Percentiles rank a stretch among this genome's conserved stretches.
These are phyloP conservation scores for Neurospora cerealis DNA, from an alignment of 495 filamentous ascomycete genomes.

Conservation along the genomic window DNA sequence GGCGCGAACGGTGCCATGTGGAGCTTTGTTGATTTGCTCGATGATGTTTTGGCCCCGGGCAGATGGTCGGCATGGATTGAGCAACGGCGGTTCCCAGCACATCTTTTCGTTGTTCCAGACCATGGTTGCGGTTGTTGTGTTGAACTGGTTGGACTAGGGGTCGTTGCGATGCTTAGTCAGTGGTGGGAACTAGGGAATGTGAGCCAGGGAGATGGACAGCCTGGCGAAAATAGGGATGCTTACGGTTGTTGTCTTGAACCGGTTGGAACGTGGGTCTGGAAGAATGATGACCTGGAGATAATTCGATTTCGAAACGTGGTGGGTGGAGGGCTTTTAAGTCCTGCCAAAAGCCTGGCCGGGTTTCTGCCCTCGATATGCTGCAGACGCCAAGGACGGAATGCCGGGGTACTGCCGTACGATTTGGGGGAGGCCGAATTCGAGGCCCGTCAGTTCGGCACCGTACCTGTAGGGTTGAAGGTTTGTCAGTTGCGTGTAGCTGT, in stretches of 20 bases:
- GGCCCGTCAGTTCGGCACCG: too few relatives aligned
- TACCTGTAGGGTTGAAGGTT: too few relatives aligned
- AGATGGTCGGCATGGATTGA: neutral
- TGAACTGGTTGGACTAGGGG: too few relatives aligned
- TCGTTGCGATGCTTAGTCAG: too few relatives aligned
- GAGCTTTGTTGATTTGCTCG: neutral
- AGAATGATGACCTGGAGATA: neutral
- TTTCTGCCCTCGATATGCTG: neutral
- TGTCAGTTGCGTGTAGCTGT: neutral
- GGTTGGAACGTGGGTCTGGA: neutral
- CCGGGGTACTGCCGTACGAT: too few relatives aligned
- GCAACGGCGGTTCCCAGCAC: neutral
- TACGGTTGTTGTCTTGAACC: neutral
- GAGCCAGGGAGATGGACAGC: too few relatives aligned
- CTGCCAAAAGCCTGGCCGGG: neutral
- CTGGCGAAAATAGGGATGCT: too few relatives aligned
- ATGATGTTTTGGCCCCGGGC: neutral
- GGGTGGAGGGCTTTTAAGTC: neutral
- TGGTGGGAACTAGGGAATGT: too few relatives aligned
- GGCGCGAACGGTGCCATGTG: neutral
- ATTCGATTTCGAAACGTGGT: neutral
- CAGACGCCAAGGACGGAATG: neutral
- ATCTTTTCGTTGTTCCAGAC: neutral
- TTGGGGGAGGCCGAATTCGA: too few relatives aligned
- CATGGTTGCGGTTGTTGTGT: neutral